These are phyloP conservation scores for Cladochytrium replicatum DNA, from an alignment of 192 early-diverging fungal species.

Conservation along the genomic window DNA sequence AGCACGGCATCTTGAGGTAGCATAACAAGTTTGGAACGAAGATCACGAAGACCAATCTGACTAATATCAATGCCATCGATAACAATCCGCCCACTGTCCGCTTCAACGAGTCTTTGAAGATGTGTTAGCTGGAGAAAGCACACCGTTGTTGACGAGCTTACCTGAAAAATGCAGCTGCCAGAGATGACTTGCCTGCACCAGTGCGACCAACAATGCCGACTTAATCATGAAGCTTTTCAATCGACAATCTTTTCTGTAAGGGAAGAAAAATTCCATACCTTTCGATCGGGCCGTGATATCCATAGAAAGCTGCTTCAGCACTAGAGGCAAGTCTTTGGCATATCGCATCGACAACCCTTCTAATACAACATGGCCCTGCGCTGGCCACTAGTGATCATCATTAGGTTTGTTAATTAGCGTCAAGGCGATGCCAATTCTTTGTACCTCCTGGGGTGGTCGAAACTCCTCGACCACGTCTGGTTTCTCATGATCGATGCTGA, in stretches of 20 bases:
- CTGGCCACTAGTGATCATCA: slow-evolving; percentile 18
- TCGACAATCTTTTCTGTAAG: too few species aligned
- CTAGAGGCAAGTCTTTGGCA: slow-evolving; percentile 23
- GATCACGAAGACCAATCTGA: slow-evolving; percentile 15
- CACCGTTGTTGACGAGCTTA: slow-evolving; percentile 68
- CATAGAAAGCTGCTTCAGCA: slow-evolving; percentile 14
- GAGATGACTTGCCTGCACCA: slow-evolving; percentile 71
- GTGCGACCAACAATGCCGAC: slow-evolving; percentile 39
- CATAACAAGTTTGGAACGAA: slow-evolving; percentile 26
- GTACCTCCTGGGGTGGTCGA: slow-evolving; percentile 16
- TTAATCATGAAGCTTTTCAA: slow-evolving; percentile 23
- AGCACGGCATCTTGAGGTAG: slow-evolving; percentile 54
- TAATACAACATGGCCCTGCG: slow-evolving; percentile 8
- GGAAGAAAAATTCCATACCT: too few species aligned
- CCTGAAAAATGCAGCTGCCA: slow-evolving; percentile 66
- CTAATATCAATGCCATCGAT: slow-evolving; percentile 66
- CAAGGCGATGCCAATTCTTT: too few species aligned
- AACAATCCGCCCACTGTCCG: slow-evolving; percentile 43
- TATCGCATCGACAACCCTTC: slow-evolving; percentile 18
- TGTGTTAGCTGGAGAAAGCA: slow-evolving; percentile 70
- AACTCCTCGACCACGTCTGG: slow-evolving; percentile 43
- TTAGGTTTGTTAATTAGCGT: too few species aligned
- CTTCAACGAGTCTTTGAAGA: slow-evolving; percentile 53
- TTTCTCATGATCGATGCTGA: slow-evolving; percentile 65
- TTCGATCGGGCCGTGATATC: slow-evolving; percentile 12